A percentile compares a stretch with the other conserved stretches of the same genome.
These are phyloP conservation scores for Sugiyamaella marilandica DNA, from an alignment of 805 yeast genomes.

Conservation along the genomic window DNA sequence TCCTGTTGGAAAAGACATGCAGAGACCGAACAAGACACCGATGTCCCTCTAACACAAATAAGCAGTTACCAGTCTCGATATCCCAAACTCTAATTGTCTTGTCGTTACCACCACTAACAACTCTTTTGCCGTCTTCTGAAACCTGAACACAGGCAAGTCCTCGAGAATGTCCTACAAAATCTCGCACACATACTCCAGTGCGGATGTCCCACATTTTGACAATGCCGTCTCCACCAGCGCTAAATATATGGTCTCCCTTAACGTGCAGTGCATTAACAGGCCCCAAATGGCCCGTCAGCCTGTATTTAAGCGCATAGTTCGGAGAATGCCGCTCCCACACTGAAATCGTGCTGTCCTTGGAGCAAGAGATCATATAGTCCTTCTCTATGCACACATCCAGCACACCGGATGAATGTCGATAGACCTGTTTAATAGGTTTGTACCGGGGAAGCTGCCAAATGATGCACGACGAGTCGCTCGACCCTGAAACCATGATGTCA, in stretches of 20 bases:
- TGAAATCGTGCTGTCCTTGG: conserved; percentile 32
- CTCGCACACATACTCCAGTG: conserved; percentile 61
- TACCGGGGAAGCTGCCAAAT: conserved; percentile 29
- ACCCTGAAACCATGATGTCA: conserved; percentile 31
- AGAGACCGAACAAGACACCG: conserved; percentile 71
- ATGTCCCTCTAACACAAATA: conserved; percentile 70
- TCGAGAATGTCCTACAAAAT: conserved; percentile 72
- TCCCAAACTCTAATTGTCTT: conserved; percentile 87
- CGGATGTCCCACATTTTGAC: conserved; percentile 78
- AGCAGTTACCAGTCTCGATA: conserved; percentile 63
- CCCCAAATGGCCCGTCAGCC: conserved; percentile 30
- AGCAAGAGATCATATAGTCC: conserved; percentile 30
- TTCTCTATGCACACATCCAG: conserved; percentile 27
- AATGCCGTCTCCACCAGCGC: conserved; percentile 63
- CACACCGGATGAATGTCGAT: conserved; percentile 28
- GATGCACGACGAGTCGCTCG: conserved; percentile 31
- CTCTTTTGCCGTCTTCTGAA: conserved; percentile 61
- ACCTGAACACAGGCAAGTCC: conserved; percentile 84
- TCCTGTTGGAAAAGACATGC: conserved; percentile 23
- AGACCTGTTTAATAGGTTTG: conserved; percentile 23
- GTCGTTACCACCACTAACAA: conserved; percentile 84
- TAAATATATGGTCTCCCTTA: conserved; percentile 25
- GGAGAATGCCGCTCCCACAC: conserved; percentile 27
- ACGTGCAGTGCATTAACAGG: conserved; percentile 35
- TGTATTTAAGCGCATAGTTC: conserved; percentile 17